Evolutionary conservation across 192 early-diverging fungal genomes (phyloP).

Genomic region (Coemansia erecta): DNA sequence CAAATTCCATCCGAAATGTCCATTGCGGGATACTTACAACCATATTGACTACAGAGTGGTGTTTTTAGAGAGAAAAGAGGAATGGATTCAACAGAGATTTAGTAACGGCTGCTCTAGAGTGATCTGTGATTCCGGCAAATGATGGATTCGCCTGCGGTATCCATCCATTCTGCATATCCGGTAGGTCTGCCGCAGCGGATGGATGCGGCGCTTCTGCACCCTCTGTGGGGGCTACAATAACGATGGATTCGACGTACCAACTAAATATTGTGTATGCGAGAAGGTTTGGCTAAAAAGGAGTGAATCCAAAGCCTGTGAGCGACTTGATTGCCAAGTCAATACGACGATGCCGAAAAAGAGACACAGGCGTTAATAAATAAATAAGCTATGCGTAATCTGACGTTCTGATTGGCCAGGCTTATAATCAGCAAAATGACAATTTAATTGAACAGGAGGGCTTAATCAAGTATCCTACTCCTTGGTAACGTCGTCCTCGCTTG

Average conservation of each 20-base stretch:
- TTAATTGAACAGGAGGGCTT: too few relatives aligned
- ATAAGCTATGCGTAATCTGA: too few relatives aligned
- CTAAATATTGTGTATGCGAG: conserved; percentile 13
- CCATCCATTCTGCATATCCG: too few relatives aligned
- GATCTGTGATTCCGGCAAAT: conserved; percentile 8
- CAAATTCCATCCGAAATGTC: conserved; percentile 5
- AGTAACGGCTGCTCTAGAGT: too few relatives aligned
- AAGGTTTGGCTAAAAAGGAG: conserved; percentile 23
- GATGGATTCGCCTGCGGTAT: not conserved
- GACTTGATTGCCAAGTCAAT: not conserved
- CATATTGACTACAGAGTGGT: conserved; percentile 33
- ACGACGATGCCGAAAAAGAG: not conserved
- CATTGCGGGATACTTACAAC: conserved; percentile 40
- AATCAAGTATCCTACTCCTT: too few relatives aligned
- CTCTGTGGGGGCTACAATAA: not conserved
- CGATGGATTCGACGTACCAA: conserved; percentile 45
- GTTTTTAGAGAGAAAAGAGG: not conserved
- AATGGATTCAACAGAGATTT: not conserved
- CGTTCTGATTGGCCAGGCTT: too few relatives aligned
- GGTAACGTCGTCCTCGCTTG: too few relatives aligned
- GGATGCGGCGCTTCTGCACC: too few relatives aligned
- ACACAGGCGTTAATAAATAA: too few relatives aligned
- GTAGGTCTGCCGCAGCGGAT: too few relatives aligned
- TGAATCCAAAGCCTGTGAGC: conserved; percentile 5
- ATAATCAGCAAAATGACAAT: too few relatives aligned